Evolutionary conservation across 371 early-diverging fungal species (phyloP).

Genomic region (Haplosporangium sp.): DNA sequence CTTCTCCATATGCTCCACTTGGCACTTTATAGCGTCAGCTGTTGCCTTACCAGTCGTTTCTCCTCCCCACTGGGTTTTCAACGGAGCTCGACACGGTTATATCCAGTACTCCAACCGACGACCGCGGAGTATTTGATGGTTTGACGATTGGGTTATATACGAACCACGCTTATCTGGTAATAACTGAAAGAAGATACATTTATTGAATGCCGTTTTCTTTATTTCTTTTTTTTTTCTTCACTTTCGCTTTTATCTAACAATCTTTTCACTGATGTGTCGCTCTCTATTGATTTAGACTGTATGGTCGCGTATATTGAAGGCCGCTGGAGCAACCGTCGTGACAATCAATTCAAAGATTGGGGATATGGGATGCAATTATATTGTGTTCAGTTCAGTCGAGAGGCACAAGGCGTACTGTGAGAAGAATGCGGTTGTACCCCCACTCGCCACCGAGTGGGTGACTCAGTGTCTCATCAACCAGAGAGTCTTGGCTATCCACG

Average conservation of each 20-base stretch:
- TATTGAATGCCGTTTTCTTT: background rate
- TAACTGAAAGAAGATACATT: background rate
- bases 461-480: slow-evolving; percentile 52
- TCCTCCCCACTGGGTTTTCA: slow-evolving; percentile 39
- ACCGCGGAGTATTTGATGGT: slow-evolving; percentile 26
- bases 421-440: background rate
- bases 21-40: slow-evolving; percentile 18
- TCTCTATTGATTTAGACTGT: background rate
- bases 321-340: slow-evolving; percentile 31
- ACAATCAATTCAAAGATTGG: slow-evolving; percentile 18
- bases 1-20: background rate
- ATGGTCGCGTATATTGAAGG: slow-evolving; percentile 17
- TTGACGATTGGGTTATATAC: slow-evolving; percentile 30
- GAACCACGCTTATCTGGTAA: slow-evolving; percentile 1
- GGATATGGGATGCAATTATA: slow-evolving; percentile 21
- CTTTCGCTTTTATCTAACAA: background rate
- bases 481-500: slow-evolving; percentile 22
- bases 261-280: background rate
- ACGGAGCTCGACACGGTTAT: slow-evolving; percentile 27
- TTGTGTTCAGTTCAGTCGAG: slow-evolving; percentile 16
- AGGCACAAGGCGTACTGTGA: slow-evolving; percentile 4
- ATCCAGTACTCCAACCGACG: slow-evolving; percentile 14
- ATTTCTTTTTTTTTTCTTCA: background rate
- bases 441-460: slow-evolving; percentile 34
- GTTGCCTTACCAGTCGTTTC: slow-evolving; percentile 14